Conservation (phyloP, 306 rosid genomes). For the apple (Malus domestica) region DNA sequence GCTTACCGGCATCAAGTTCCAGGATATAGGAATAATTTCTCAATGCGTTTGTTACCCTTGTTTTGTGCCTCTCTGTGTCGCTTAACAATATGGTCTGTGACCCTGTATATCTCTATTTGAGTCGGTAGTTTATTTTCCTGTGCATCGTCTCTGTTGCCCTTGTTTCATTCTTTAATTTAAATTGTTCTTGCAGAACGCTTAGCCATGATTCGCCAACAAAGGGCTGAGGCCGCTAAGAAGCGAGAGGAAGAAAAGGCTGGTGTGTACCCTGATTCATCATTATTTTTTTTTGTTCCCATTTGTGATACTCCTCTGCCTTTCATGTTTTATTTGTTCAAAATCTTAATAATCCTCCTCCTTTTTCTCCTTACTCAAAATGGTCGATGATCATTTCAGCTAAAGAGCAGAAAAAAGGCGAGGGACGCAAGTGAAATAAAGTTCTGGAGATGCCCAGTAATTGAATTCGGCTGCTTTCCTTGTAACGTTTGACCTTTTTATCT, state of each 20-base stretch:
- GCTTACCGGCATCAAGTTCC: background rate
- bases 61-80: background rate
- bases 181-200: slow-evolving; percentile 60
- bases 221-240: slow-evolving; percentile 91
- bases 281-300: background rate
- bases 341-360: background rate
- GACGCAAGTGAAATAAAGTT: slow-evolving; percentile 48
- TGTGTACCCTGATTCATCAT: slow-evolving; percentile 6
- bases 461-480: background rate
- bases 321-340: background rate
- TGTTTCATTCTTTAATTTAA: background rate
- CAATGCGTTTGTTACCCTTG: background rate
- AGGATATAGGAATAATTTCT: background rate
- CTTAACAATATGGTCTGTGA: background rate
- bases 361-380: background rate
- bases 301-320: background rate
- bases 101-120: background rate
- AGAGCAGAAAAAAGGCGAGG: slow-evolving; percentile 80
- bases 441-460: background rate
- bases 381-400: slow-evolving; percentile 43
- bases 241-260: slow-evolving; percentile 95
- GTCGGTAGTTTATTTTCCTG: background rate
- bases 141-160: background rate
- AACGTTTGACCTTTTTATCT: background rate
- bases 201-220: slow-evolving; percentile 75